Conservation (phyloP, 306 rosid species). For the Vicia sativa region DNA sequence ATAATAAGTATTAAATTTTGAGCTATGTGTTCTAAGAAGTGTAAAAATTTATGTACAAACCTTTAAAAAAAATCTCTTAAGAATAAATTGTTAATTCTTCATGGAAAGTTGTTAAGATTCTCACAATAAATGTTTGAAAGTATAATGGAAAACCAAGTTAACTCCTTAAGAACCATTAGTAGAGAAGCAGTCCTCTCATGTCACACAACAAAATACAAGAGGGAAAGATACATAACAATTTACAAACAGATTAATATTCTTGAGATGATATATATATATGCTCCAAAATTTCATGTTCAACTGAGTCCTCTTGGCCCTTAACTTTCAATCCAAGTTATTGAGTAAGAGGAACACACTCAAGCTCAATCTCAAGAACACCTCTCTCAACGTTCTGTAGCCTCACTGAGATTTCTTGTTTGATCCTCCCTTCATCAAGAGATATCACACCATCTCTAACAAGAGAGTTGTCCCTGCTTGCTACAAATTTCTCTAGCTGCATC, state of each 20-base stretch:
- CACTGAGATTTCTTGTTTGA: constrained; percentile 71
- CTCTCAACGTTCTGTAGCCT: constrained; percentile 84
- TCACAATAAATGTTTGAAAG: constrained; percentile 13
- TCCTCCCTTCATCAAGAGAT: constrained; percentile 63
- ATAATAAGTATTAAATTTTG: too few relatives aligned
- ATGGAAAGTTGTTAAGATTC: too few relatives aligned
- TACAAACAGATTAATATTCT: constrained; percentile 10
- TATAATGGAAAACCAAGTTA: constrained; percentile 5
- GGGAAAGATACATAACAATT: constrained; percentile 4
- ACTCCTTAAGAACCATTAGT: constrained; percentile 1
- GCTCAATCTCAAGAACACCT: constrained; percentile 78
- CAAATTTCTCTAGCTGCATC: constrained; percentile 64
- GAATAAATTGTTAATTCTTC: too few relatives aligned
- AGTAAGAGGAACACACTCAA: constrained; percentile 91
- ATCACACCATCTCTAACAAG: constrained; percentile 68
- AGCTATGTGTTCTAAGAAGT: too few relatives aligned
- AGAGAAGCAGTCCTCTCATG: background rate
- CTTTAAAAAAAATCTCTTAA: too few relatives aligned
- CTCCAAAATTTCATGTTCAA: constrained; percentile 18
- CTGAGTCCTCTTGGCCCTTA: background rate
- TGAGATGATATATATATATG: constrained; percentile 1
- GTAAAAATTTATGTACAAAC: too few relatives aligned
- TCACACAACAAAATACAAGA: constrained; percentile 19
- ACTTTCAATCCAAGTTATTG: constrained; percentile 50
- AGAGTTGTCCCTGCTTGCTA: constrained; percentile 61